Base-by-base conservation (phyloP, 2,329 filamentous ascomycete species). In the Gyromitra esculenta region DNA sequence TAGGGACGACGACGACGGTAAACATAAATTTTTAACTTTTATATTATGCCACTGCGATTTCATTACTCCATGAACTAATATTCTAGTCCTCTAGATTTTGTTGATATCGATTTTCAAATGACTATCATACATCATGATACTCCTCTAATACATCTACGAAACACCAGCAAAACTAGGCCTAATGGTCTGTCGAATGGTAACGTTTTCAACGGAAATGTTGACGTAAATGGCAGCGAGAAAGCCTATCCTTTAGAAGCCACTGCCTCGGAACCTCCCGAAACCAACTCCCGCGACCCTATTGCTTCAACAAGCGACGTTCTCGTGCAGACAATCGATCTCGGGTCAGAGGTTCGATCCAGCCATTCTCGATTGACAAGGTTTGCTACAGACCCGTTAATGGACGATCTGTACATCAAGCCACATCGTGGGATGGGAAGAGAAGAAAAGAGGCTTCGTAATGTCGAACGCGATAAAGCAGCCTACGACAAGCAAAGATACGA, bases 401-500 rank as follows among this genome's bases (percentile, higher is more conserved):
- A 90, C 72, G 84, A 85, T 1, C 79, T 86, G 39, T 91, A 87
- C 82, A 85, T 88, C 81, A 87, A 87, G 75, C 85, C 88, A 13
- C 89, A 91, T 81, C 85, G 87, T 35, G 86, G 88, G 67, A 87
- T 89, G 39, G 89, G 91, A 81, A 85, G 89, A 56, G 89, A 89
- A 81, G 89, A 91, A 83, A 91, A 91, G 81, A 89, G 90, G 81
- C 85, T 90, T 31, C 88, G 89, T 65, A 91, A 91, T 80, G 90
- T 91, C 72, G 89, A 91, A 81, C 87, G 88, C 77, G 89, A 91
- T 82, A 85, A 88, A 45, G 89, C 89, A 4, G 89, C 90, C 84
- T 89, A 91, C 81, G 89, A 91, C 79, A 90, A 91, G 79, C 86
- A 88, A 60, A 88, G 90, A 79, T 83, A 91, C n/a, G 89, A 91